These are phyloP conservation scores for Wickerhamiella spandovensis DNA, from an alignment of 805 yeast genomes.

Conservation along the genomic window DNA sequence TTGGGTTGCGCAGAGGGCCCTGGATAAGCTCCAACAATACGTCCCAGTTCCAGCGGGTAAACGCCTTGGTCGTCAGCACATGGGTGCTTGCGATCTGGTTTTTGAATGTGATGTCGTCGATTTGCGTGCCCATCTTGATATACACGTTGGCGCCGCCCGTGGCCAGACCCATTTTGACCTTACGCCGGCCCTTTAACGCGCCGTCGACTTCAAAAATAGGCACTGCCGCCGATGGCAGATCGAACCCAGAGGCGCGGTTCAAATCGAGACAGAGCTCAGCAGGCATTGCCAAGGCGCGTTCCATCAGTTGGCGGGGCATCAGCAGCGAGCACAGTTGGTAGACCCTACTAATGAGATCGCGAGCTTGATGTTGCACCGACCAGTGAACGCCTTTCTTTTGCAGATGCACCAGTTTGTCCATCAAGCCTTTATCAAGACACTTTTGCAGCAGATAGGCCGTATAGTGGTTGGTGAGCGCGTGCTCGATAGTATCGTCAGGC, in stretches of 20 bases:
- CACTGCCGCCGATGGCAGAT: conserved; percentile 22
- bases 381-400: conserved; percentile 28
- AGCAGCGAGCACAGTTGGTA: conserved; percentile 39
- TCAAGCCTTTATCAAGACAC: conserved; percentile 42
- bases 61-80: conserved; percentile 68
- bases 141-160: conserved; percentile 3
- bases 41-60: conserved; percentile 79
- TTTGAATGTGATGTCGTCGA: conserved; percentile 58
- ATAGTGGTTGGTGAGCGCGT: conserved; percentile 39
- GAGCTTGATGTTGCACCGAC: conserved; percentile 42
- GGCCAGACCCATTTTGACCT: background rate
- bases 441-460: conserved; percentile 46
- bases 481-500: conserved; percentile 37
- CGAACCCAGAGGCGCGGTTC: conserved; percentile 7
- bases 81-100: conserved; percentile 51
- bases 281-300: conserved; percentile 17
- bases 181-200: conserved; percentile 3
- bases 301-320: conserved; percentile 36
- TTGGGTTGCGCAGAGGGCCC: conserved; percentile 69
- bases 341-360: conserved; percentile 51
- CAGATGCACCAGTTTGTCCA: conserved; percentile 31
- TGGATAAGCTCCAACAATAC: conserved; percentile 54
- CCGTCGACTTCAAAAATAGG: conserved; percentile 37
- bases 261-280: conserved; percentile 7
- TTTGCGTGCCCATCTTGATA: conserved; percentile 26